Evolutionary conservation across 1,139 yeast genomes (phyloP).

Genomic region (Magnusiomyces magnusii): DNA sequence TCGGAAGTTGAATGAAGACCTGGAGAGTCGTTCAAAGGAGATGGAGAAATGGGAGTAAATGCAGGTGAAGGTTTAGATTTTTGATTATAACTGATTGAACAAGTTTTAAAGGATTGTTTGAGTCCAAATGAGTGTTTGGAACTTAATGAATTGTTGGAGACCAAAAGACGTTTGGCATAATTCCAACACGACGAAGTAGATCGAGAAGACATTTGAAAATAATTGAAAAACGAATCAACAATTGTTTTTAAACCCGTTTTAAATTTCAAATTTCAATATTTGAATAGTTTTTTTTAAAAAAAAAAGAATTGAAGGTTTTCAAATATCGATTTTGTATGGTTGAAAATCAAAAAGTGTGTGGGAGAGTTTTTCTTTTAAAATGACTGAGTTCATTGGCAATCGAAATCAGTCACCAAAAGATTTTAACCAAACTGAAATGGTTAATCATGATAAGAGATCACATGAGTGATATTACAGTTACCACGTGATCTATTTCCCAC

Average conservation of each 20-base stretch:
- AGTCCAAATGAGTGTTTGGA: not conserved
- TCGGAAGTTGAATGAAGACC: slow-evolving; percentile 16
- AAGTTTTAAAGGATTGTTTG: not conserved
- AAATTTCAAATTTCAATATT: no score
- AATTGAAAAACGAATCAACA: not conserved
- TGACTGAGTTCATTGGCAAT: not conserved
- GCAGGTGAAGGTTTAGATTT: not conserved
- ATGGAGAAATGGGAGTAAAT: not conserved
- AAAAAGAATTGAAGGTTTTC: not conserved
- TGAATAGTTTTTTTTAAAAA: not conserved
- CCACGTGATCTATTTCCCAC: not conserved
- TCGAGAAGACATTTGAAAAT: not conserved
- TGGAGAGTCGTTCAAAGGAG: not conserved
- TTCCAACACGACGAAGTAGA: not conserved
- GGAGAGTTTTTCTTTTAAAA: not conserved
- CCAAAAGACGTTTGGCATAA: not conserved
- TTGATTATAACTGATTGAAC: not conserved
- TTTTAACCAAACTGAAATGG: not conserved
- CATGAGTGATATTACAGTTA: not conserved
- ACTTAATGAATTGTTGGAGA: not conserved
- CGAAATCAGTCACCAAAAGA: not conserved
- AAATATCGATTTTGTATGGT: no score
- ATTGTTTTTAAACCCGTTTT: not conserved
- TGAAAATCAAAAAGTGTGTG: not conserved
- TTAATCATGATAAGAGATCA: not conserved